These are phyloP conservation scores for Aspergillus versicolor DNA, from an alignment of 2,329 filamentous ascomycete genomes.

Conservation along the genomic window DNA sequence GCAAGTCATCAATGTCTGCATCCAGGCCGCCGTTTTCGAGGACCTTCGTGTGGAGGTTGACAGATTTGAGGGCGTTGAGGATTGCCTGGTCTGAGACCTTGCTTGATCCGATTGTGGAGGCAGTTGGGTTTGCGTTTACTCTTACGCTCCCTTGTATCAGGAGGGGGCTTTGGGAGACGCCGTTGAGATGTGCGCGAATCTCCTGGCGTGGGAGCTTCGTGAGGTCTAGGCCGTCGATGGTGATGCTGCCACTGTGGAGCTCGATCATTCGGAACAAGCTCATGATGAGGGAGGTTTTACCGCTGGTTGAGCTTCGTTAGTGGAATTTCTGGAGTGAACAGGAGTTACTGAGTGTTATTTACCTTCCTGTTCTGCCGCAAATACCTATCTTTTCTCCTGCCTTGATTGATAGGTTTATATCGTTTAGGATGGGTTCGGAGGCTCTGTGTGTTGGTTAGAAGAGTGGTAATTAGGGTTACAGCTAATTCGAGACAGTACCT, in stretches of 20 bases:
- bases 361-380: conserved; percentile 43
- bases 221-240: conserved; percentile 45
- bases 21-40: conserved; percentile 41
- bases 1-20: conserved; percentile 48
- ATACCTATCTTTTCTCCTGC: conserved; percentile 43
- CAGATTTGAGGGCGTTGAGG: conserved; percentile 36
- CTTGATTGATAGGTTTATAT: conserved; percentile 48
- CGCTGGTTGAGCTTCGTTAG: conserved; percentile 25
- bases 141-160: conserved; percentile 43
- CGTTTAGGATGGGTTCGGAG: conserved; percentile 42
- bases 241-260: conserved; percentile 39
- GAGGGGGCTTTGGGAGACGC: conserved; percentile 46
- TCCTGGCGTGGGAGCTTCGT: conserved; percentile 37
- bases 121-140: conserved; percentile 41
- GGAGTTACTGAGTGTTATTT: background rate
- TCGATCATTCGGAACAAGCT: conserved; percentile 46
- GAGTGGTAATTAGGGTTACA: background rate
- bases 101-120: conserved; percentile 11
- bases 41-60: conserved; percentile 39
- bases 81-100: conserved; percentile 32
- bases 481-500: conserved; percentile 25
- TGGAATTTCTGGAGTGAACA: background rate
- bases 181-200: conserved; percentile 43
- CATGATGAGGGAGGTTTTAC: conserved; percentile 45
- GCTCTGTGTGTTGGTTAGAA: conserved; percentile 12